phyloP scores from a whole-genome alignment of 2,329 filamentous ascomycete species.

The Didymella segeticola region DNA sequence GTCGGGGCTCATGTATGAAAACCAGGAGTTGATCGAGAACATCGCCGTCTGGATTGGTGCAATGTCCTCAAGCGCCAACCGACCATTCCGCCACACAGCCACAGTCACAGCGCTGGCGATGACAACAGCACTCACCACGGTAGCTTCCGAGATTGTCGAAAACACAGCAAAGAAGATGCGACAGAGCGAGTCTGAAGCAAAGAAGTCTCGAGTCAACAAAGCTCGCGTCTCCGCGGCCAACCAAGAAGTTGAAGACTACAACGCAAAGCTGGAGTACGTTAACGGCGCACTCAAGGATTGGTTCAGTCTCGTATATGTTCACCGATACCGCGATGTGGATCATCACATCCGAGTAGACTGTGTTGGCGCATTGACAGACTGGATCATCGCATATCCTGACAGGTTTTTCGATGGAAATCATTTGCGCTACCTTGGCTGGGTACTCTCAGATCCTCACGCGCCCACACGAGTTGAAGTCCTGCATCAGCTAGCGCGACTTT shows the following conservation, averaged over 20 bases:
- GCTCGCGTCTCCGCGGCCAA: constrained; percentile 76
- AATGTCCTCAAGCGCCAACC: constrained; percentile 85
- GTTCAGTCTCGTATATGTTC: constrained; percentile 91
- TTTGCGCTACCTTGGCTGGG: constrained; percentile 93
- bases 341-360: constrained; percentile 88
- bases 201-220: constrained; percentile 78
- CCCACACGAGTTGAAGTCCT: constrained; percentile 84
- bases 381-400: constrained; percentile 85
- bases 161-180: constrained; percentile 78
- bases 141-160: constrained; percentile 73
- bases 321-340: constrained; percentile 94
- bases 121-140: constrained; percentile 75
- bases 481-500: constrained; percentile 79
- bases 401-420: constrained; percentile 91
- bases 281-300: constrained; percentile 80
- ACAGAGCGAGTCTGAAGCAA: constrained; percentile 78
- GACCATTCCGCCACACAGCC: constrained; percentile 92
- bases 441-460: constrained; percentile 81
- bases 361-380: constrained; percentile 82
- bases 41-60: constrained; percentile 87
- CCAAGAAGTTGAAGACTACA: constrained; percentile 72
- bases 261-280: constrained; percentile 71
- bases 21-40: constrained; percentile 81
- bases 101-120: constrained; percentile 84
- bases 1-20: constrained; percentile 80